Percentiles rank a stretch among this genome's conserved stretches.
These are phyloP conservation scores for Leishmania martiniquensis DNA, from an alignment of 208 protist species.

Conservation along the genomic window DNA sequence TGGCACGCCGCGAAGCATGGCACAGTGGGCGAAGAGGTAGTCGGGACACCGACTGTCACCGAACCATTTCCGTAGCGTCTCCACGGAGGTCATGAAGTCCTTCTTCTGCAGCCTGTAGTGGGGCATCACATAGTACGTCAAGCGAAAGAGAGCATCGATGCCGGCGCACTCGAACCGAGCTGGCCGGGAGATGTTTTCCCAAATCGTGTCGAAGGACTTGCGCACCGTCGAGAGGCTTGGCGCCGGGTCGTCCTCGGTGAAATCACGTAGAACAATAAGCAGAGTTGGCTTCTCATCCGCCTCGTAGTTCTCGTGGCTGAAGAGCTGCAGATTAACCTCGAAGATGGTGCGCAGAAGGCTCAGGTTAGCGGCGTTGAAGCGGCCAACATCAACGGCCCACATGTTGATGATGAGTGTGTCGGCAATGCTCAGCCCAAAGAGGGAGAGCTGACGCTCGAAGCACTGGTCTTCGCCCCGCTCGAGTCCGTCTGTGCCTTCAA, in stretches of 20 bases:
- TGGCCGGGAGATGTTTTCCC: constrained; percentile 81
- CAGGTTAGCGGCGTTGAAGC: constrained; percentile 96
- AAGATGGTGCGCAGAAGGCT: constrained; percentile 96
- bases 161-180: constrained; percentile 50
- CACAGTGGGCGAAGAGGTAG: constrained; percentile 69
- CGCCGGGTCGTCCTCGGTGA: constrained; percentile 84
- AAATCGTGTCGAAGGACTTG: constrained; percentile 95
- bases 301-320: constrained; percentile 81
- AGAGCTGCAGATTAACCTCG: constrained; percentile 96
- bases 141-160: constrained; percentile 73
- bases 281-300: constrained; percentile 94
- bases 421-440: constrained; percentile 96
- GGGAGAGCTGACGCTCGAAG: constrained; percentile 97
- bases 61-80: constrained; percentile 69
- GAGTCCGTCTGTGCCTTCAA: constrained; percentile 97
- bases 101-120: constrained; percentile 83
- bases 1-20: constrained; percentile 87
- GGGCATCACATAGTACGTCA: constrained; percentile 81
- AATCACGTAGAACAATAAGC: constrained; percentile 96
- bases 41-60: constrained; percentile 32
- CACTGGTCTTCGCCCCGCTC: constrained; percentile 96
- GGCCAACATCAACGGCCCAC: constrained; percentile 97
- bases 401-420: constrained; percentile 98
- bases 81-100: constrained; percentile 60
- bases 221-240: constrained; percentile 78